Conservation (phyloP, 2,329 filamentous ascomycete genomes). For the Cladosporium cucumerinum region DNA sequence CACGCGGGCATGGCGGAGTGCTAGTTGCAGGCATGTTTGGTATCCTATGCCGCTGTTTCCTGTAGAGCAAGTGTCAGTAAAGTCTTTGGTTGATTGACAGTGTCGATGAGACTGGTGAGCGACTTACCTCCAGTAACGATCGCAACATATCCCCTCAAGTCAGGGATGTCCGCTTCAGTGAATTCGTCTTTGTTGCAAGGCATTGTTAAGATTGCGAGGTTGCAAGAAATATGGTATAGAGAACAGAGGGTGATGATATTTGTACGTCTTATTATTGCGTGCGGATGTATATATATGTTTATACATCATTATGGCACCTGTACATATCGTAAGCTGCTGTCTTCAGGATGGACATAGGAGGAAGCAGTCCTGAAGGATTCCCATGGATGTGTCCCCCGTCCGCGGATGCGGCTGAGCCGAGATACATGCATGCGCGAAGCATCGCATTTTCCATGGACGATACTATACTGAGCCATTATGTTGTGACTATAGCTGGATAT, state of each 20-base stretch:
- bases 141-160: neutral
- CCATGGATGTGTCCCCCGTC: neutral
- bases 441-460: neutral
- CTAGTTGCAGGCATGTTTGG: neutral
- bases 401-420: neutral
- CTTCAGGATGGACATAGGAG: neutral
- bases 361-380: neutral
- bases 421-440: neutral
- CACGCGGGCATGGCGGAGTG: conserved; percentile 4
- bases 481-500: no score
- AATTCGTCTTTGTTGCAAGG: neutral
- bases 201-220: neutral
- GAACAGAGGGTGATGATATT: neutral
- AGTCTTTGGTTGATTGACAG: no score
- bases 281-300: neutral
- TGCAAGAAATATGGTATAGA: neutral
- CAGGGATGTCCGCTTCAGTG: neutral
- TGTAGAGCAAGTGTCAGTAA: neutral
- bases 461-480: neutral
- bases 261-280: neutral
- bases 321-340: neutral
- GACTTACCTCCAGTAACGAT: neutral
- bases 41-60: neutral
- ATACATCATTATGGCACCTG: neutral
- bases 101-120: no score